Evolutionary conservation across 208 protist species (phyloP).

Genomic region (Crithidia bombi): DNA sequence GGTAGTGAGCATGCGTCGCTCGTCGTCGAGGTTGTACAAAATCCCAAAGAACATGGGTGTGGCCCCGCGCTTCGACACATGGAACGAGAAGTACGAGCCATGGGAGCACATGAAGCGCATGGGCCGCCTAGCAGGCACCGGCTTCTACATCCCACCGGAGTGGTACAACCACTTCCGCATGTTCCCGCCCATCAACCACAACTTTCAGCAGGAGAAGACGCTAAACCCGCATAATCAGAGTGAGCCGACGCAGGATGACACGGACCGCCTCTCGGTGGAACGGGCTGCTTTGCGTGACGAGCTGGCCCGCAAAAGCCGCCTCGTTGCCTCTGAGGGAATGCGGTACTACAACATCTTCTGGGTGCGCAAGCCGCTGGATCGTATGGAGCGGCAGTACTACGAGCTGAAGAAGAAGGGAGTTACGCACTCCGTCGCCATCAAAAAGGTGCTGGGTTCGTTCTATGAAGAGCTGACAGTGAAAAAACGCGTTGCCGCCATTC

Average conservation of each 20-base stretch:
- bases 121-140: constrained; percentile 84
- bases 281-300: constrained; percentile 79
- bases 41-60: constrained; percentile 90
- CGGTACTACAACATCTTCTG: constrained; percentile 94
- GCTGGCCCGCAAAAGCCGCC: constrained; percentile 80
- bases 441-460: constrained; percentile 76
- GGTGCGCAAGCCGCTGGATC: constrained; percentile 91
- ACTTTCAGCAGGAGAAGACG: constrained; percentile 90
- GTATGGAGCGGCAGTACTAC: constrained; percentile 92
- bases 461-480: constrained; percentile 84
- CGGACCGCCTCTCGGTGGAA: constrained; percentile 57
- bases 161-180: constrained; percentile 94
- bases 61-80: constrained; percentile 85
- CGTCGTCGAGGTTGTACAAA: constrained; percentile 49
- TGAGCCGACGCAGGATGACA: constrained; percentile 81
- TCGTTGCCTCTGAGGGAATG: constrained; percentile 88
- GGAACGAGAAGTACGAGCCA: constrained; percentile 93
- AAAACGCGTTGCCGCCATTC: constrained; percentile 85
- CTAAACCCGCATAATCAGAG: constrained; percentile 85
- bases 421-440: constrained; percentile 72
- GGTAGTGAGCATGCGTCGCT: constrained; percentile 46
- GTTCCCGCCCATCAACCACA: constrained; percentile 91
- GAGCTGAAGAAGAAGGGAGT: constrained; percentile 74
- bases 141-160: constrained; percentile 93
- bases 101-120: constrained; percentile 91